phyloP scores from a whole-genome alignment of 768 basidiomycete species.

The button mushroom (Agaricus bisporus) region DNA sequence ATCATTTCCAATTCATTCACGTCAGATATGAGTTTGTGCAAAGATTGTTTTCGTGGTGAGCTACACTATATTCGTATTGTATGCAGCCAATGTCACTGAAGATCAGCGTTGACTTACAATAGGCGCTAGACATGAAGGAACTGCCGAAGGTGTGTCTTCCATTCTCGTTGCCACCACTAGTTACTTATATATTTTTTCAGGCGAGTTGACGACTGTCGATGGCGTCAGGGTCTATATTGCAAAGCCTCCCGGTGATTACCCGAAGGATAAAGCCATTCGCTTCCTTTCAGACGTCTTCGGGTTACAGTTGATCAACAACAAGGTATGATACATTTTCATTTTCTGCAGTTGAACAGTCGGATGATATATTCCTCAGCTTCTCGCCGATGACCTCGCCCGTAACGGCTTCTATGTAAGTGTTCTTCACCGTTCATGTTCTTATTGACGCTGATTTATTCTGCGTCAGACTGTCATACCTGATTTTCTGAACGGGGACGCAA shows the following conservation, averaged over 20 bases:
- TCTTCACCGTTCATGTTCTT: no score
- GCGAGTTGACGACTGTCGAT: slow-evolving; percentile 38
- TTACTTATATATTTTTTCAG: slow-evolving; percentile 20
- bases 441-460: no score
- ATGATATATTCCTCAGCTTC: slow-evolving; percentile 19
- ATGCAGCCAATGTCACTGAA: no score
- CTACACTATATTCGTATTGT: background rate
- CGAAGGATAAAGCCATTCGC: slow-evolving; percentile 51
- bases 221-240: slow-evolving; percentile 49
- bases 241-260: slow-evolving; percentile 42
- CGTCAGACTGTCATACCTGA: slow-evolving; percentile 9
- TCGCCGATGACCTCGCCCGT: slow-evolving; percentile 36
- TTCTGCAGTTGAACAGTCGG: background rate
- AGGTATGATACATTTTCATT: slow-evolving; percentile 17
- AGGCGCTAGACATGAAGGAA: slow-evolving; percentile 50
- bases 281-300: slow-evolving; percentile 52
- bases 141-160: slow-evolving; percentile 29
- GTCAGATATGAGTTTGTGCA: slow-evolving; percentile 30
- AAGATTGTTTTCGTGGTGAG: slow-evolving; percentile 49
- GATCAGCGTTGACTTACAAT: background rate
- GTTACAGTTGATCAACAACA: slow-evolving; percentile 36
- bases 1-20: no score
- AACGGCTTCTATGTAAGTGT: slow-evolving; percentile 37
- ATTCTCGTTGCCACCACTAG: background rate
- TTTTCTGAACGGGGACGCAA: slow-evolving; percentile 8